These are phyloP conservation scores for Rhizopus stolonifer DNA, from an alignment of 371 early-diverging fungal species.

Conservation along the genomic window DNA sequence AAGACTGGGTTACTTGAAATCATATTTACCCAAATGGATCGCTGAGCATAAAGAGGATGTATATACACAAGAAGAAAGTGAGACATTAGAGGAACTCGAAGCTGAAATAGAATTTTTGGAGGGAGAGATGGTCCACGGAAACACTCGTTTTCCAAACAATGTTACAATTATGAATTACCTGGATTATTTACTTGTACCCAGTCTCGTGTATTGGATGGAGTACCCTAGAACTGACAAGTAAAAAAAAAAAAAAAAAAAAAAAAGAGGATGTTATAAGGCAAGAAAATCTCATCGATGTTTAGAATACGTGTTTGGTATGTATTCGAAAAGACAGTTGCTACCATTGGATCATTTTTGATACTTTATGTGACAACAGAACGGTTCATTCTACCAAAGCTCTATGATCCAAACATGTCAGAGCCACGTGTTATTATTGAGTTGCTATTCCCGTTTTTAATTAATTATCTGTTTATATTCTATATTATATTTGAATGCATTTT, in stretches of 20 bases:
- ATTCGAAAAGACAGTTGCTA: constrained; percentile 79
- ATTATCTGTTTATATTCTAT: constrained; percentile 89
- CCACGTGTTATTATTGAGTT: constrained; percentile 65
- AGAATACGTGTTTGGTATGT: constrained; percentile 88
- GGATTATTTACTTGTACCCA: constrained; percentile 89
- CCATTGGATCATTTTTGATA: constrained; percentile 77
- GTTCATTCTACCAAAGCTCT: constrained; percentile 81
- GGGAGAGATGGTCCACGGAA: constrained; percentile 59
- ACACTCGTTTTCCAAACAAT: constrained; percentile 76
- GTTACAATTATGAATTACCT: constrained; percentile 79
- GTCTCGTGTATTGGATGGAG: constrained; percentile 89
- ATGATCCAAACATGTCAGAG: constrained; percentile 57
- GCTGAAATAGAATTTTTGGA: constrained; percentile 58
- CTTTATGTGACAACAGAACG: constrained; percentile 86
- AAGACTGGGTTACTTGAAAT: constrained; percentile 38
- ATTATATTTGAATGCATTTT: constrained; percentile 96
- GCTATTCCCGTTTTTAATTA: constrained; percentile 85
- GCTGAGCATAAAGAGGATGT: constrained; percentile 13
- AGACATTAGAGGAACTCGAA: constrained; percentile 31
- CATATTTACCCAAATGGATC: constrained; percentile 30
- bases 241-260: background rate
- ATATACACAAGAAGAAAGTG: background rate
- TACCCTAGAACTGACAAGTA: constrained; percentile 88
- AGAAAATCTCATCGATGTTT: too few species aligned
- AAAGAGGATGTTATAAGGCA: background rate